Conservation (phyloP, 345 rosid genomes). For the Zanthoxylum bungeanum region DNA sequence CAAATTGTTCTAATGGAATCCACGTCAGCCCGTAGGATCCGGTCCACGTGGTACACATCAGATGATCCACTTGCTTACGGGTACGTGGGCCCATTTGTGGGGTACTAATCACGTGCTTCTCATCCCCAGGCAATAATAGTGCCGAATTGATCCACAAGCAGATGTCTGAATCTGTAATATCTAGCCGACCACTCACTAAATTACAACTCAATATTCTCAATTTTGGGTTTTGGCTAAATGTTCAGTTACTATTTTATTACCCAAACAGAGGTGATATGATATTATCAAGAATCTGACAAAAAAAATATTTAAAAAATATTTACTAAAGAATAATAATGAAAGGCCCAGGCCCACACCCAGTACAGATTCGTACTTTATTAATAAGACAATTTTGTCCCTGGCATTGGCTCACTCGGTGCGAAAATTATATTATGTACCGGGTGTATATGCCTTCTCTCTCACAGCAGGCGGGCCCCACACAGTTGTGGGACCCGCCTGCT, state of each 20-base stretch:
- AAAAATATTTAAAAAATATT: neutral
- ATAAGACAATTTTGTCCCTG: conserved; percentile 3
- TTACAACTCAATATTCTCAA: neutral
- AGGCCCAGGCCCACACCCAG: no score
- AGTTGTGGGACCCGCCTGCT: no score
- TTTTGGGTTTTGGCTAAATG: neutral
- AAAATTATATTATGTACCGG: no score
- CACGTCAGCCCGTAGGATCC: neutral
- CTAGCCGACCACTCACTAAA: neutral
- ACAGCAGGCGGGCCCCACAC: no score
- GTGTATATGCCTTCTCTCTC: no score
- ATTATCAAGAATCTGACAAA: neutral
- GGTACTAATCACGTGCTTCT: conserved; percentile 17
- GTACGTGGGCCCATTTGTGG: neutral
- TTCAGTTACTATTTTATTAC: neutral
- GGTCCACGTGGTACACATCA: neutral
- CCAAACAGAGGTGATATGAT: neutral
- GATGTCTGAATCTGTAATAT: neutral
- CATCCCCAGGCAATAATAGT: neutral
- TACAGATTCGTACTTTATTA: neutral
- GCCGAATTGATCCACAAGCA: neutral
- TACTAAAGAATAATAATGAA: neutral
- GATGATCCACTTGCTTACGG: neutral
- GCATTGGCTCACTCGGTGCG: neutral
- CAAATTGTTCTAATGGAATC: neutral